Evolutionary conservation across 1,139 yeast species (phyloP), one percentile per base, ranked within the genome.

Genomic region (Blastobotrys buckinghamii): DNA sequence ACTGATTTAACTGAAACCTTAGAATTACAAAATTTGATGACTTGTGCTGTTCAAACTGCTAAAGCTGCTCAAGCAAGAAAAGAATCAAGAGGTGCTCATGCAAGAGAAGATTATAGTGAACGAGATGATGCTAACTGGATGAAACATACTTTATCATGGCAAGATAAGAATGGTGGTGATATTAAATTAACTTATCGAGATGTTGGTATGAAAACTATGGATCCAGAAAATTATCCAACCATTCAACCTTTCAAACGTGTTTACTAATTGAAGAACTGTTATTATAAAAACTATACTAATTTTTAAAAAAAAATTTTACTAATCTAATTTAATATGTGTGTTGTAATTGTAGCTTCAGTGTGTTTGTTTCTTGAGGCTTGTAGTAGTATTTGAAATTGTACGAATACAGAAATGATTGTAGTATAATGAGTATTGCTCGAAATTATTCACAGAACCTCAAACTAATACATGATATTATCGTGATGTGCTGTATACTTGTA

Each of bases 71-170:
- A 94, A 55, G 95, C 89, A 51, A 87, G 98, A 79, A 84, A 76
- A 65, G 98, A 92, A 76, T 89, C 97, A 44, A 88, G 98, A 78
- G 98, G 98, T 76, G 98, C 98, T 48, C 98, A 92, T 66, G 97
- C 98, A 56, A 85, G 97, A 77, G 98, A 92, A 72, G 98, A 92
- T 71, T 90, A 72, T 76, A 97, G 95, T 64, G 83, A 82, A 55
- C 88, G 98, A 81, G 96, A 92, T 66, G 98, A 92, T 68, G 89
- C 67, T 53, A 76, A 88, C 77, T 92, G 98, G 98, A 88, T 89
- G 94, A 92, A 92, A 77, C 98, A 92, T 74, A 80, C 97, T 47
- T 76, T 92, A 67, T 87, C 97, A 48, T 92, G 95, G 88, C 97
- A 92, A 76, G 65, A 71, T 52, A 70, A 72, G 39, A 75, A 76